Evolutionary conservation across 2,329 filamentous ascomycete genomes (phyloP).

Genomic region (Microdochium trichocladiopsis): DNA sequence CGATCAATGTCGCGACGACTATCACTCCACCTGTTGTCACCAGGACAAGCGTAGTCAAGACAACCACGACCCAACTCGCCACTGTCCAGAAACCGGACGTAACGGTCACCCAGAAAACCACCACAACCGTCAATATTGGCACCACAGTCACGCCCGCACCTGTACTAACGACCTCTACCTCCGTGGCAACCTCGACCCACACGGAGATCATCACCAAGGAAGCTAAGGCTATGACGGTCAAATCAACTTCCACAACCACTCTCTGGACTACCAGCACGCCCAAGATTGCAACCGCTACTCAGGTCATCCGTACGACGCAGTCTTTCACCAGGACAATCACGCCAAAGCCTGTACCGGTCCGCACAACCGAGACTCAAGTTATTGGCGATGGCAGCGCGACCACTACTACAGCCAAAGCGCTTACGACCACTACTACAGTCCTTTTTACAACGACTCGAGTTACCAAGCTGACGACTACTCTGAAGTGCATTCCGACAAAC

Average conservation of each 20-base stretch:
- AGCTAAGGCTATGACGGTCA: conserved; percentile 18
- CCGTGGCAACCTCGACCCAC: conserved; percentile 12
- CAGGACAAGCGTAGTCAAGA: conserved; percentile 16
- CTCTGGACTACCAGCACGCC: conserved; percentile 4
- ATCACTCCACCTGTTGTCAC: conserved; percentile 13
- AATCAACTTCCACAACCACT: conserved; percentile 17
- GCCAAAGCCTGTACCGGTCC: conserved; percentile 1
- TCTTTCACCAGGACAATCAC: background rate
- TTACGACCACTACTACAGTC: conserved; percentile 10
- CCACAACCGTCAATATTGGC: conserved; percentile 19
- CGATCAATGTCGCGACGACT: conserved; percentile 5
- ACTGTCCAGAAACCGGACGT: conserved; percentile 5
- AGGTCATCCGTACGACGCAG: background rate
- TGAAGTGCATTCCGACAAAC: conserved; percentile 4
- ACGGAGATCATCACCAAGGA: conserved; percentile 14
- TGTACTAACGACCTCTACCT: conserved; percentile 12
- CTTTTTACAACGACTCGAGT: conserved; percentile 11
- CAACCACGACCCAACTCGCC: conserved; percentile 7
- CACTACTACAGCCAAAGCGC: conserved; percentile 7
- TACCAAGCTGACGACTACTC: conserved; percentile 10
- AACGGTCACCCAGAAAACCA: conserved; percentile 17
- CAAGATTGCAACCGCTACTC: conserved; percentile 2
- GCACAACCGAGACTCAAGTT: conserved; percentile 1
- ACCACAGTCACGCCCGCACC: conserved; percentile 21
- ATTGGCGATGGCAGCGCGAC: conserved; percentile 1